Percentiles rank a stretch among this genome's conserved stretches.
Conservation (phyloP, 176 grass and related monocot genomes). For the Puccinellia tenuiflora region DNA sequence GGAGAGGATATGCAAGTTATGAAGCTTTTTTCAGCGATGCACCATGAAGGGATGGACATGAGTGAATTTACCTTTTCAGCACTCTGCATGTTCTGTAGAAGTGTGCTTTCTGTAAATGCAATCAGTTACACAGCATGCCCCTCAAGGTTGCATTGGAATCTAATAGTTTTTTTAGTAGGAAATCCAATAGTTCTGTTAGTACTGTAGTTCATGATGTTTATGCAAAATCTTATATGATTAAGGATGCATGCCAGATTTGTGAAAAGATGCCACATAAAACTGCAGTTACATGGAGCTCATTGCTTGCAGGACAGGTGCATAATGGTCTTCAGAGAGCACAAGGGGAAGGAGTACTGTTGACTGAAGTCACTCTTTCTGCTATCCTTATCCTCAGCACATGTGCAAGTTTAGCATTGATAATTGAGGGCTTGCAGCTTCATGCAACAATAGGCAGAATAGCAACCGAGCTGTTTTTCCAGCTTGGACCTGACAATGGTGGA, state of each 20-base stretch:
- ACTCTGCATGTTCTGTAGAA: constrained; percentile 48
- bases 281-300: constrained; percentile 51
- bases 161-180: background rate
- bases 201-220: constrained; percentile 48
- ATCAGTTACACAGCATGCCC: constrained; percentile 38
- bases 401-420: constrained; percentile 39
- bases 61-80: constrained; percentile 60
- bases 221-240: constrained; percentile 51
- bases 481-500: constrained; percentile 22
- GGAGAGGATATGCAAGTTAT: constrained; percentile 38
- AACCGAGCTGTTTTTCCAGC: constrained; percentile 19
- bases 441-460: constrained; percentile 17
- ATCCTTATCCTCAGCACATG: constrained; percentile 40
- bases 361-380: constrained; percentile 53
- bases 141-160: constrained; percentile 40
- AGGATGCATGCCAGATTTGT: constrained; percentile 36
- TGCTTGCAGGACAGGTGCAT: constrained; percentile 46
- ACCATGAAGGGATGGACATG: constrained; percentile 26
- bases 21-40: constrained; percentile 51
- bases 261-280: constrained; percentile 49
- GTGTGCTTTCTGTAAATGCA: constrained; percentile 38
- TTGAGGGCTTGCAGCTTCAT: constrained; percentile 50
- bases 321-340: constrained; percentile 39
- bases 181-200: constrained; percentile 39
- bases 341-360: constrained; percentile 30